phyloP scores from a whole-genome alignment of 2,329 filamentous ascomycete genomes.

The Aschersonia sp. region DNA sequence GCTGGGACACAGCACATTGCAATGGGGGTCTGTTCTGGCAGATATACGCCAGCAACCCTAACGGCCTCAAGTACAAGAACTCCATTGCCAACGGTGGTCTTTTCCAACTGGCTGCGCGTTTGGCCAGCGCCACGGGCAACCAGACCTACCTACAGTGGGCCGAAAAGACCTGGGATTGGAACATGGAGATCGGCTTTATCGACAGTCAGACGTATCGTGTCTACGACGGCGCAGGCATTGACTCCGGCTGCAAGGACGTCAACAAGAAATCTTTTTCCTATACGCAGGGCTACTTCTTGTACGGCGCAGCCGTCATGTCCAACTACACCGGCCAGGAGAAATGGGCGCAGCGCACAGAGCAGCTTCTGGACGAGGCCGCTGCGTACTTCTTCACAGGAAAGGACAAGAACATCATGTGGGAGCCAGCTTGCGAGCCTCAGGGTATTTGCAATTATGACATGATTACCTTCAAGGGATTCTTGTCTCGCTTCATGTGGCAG shows the following conservation, averaged over 20 bases:
- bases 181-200: constrained; percentile 39
- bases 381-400: constrained; percentile 41
- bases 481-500: constrained; percentile 49
- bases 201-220: constrained; percentile 34
- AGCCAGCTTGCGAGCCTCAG: constrained; percentile 48
- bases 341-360: constrained; percentile 38
- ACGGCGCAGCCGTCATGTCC: constrained; percentile 48
- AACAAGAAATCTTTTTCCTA: constrained; percentile 49
- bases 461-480: constrained; percentile 53
- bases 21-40: constrained; percentile 68
- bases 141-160: constrained; percentile 54
- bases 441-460: constrained; percentile 46
- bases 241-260: constrained; percentile 35
- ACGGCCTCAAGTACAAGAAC: constrained; percentile 74
- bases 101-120: constrained; percentile 65
- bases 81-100: constrained; percentile 68
- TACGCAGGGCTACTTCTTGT: constrained; percentile 49
- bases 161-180: constrained; percentile 52
- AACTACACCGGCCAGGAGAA: constrained; percentile 38
- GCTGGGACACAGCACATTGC: constrained; percentile 57
- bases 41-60: constrained; percentile 58
- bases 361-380: constrained; percentile 34
- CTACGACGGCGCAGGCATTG: constrained; percentile 45
- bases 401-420: constrained; percentile 46
- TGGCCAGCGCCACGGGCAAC: constrained; percentile 56